These are phyloP conservation scores for Yamadazyma blattariae DNA, from an alignment of 1,139 yeast genomes.

Conservation along the genomic window DNA sequence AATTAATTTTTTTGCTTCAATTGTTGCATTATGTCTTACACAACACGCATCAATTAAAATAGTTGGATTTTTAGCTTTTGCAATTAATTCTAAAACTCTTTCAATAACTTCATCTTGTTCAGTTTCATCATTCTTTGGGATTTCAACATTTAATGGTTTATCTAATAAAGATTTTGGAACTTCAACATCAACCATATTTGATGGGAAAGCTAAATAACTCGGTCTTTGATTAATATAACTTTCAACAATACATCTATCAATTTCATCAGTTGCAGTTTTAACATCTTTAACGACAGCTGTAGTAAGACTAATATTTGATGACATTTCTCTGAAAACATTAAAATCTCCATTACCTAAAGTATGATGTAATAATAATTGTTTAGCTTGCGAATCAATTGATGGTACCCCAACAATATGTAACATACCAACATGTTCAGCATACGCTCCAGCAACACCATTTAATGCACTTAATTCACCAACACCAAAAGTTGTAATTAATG, in stretches of 20 bases:
- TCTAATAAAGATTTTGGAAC: slow-evolving; percentile 29
- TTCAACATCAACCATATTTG: slow-evolving; percentile 34
- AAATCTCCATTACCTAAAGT: slow-evolving; percentile 85
- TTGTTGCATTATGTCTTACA: slow-evolving; percentile 29
- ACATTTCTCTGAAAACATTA: slow-evolving; percentile 72
- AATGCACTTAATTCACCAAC: slow-evolving; percentile 53
- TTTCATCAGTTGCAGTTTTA: slow-evolving; percentile 27
- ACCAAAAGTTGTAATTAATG: slow-evolving; percentile 65
- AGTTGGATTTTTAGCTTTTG: slow-evolving; percentile 28
- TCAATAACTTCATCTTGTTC: slow-evolving; percentile 33
- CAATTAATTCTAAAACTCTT: slow-evolving; percentile 25
- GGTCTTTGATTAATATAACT: slow-evolving; percentile 39
- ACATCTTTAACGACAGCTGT: slow-evolving; percentile 30
- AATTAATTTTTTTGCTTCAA: slow-evolving; percentile 29
- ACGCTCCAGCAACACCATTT: slow-evolving; percentile 41
- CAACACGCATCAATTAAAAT: slow-evolving; percentile 39
- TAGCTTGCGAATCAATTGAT: slow-evolving; percentile 60
- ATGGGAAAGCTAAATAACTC: slow-evolving; percentile 37
- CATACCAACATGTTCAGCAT: slow-evolving; percentile 41
- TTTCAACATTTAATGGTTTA: slow-evolving; percentile 28
- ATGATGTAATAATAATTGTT: slow-evolving; percentile 52
- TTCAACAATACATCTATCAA: slow-evolving; percentile 35
- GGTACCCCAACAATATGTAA: slow-evolving; percentile 42
- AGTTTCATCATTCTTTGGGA: slow-evolving; percentile 26
- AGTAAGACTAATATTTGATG: slow-evolving; percentile 30